Evolutionary conservation across 305 asterid genomes (phyloP).

Genomic region (Striga hermonthica): DNA sequence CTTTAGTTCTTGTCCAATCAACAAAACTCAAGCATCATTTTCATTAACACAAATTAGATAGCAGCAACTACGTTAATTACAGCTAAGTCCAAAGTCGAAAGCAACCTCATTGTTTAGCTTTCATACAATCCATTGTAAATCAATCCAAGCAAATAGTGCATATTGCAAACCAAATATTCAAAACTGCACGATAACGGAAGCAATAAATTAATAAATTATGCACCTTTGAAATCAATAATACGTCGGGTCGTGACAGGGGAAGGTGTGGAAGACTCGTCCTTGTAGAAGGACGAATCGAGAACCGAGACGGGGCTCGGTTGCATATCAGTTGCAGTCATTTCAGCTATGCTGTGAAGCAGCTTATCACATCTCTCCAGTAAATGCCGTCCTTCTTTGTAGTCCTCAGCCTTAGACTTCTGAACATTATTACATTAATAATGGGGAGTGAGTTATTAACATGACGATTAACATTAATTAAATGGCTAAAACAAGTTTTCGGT

Average conservation of each 20-base stretch:
- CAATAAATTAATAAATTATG: too few species aligned
- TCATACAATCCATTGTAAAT: too few species aligned
- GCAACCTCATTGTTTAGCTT: too few species aligned
- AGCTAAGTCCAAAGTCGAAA: too few species aligned
- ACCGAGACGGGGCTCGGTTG: slow-evolving; percentile 97
- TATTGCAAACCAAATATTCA: too few species aligned
- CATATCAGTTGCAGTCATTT: slow-evolving; percentile 57
- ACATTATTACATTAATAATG: background rate
- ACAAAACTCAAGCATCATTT: slow-evolving; percentile 19
- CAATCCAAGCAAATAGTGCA: too few species aligned
- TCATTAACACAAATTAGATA: too few species aligned
- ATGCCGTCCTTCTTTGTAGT: slow-evolving; percentile 58
- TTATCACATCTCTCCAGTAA: slow-evolving; percentile 81
- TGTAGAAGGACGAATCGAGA: slow-evolving; percentile 83
- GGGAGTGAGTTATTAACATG: background rate
- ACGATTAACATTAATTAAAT: too few species aligned
- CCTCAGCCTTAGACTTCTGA: slow-evolving; percentile 59
- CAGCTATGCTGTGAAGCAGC: slow-evolving; percentile 86
- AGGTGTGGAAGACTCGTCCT: slow-evolving; percentile 71
- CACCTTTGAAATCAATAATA: slow-evolving; percentile 77
- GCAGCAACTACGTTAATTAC: too few species aligned
- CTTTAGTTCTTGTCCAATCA: slow-evolving; percentile 31
- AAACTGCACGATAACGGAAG: too few species aligned
- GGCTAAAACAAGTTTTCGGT: too few species aligned
- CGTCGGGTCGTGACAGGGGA: slow-evolving; percentile 75